Percentiles rank a stretch among this genome's conserved stretches.
Conservation (phyloP, 139 green algal species). For the Volvox africanus region DNA sequence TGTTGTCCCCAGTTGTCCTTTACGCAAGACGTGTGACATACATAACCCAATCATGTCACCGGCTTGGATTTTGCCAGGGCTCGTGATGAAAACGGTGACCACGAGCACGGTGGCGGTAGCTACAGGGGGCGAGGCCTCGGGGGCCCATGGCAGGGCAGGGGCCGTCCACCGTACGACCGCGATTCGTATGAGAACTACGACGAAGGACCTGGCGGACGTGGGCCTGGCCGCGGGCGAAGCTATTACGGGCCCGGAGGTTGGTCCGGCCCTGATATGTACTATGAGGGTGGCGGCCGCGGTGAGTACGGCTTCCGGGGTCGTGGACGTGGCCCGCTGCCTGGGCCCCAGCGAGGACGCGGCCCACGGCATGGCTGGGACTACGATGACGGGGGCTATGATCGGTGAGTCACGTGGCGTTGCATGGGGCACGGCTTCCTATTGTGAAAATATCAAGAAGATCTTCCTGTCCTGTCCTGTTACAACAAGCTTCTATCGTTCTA, state of each 20-base stretch:
- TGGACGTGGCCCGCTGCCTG: conserved; percentile 6
- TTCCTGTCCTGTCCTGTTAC: no score
- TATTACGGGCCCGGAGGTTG: background rate
- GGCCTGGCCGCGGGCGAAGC: background rate
- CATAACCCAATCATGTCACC: no score
- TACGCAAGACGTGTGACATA: no score
- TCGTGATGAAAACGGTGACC: conserved; percentile 16
- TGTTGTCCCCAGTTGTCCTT: no score
- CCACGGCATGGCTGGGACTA: background rate
- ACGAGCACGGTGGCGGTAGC: background rate
- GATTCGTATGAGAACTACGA: background rate
- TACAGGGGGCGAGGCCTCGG: conserved; percentile 28
- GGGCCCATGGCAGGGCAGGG: conserved; percentile 22
- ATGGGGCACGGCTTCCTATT: background rate
- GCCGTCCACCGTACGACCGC: conserved; percentile 23
- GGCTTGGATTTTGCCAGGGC: no score
- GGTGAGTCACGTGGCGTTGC: conserved; percentile 3
- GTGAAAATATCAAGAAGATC: background rate
- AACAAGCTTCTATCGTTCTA: no score
- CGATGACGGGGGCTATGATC: conserved; percentile 10
- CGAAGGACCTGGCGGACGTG: background rate
- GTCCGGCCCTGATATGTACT: background rate
- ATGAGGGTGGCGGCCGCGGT: background rate
- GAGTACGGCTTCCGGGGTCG: conserved; percentile 26
- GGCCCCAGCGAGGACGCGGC: background rate